Evolutionary conservation across 371 early-diverging fungal species (phyloP).

Genomic region (Chytridium lagenaria): DNA sequence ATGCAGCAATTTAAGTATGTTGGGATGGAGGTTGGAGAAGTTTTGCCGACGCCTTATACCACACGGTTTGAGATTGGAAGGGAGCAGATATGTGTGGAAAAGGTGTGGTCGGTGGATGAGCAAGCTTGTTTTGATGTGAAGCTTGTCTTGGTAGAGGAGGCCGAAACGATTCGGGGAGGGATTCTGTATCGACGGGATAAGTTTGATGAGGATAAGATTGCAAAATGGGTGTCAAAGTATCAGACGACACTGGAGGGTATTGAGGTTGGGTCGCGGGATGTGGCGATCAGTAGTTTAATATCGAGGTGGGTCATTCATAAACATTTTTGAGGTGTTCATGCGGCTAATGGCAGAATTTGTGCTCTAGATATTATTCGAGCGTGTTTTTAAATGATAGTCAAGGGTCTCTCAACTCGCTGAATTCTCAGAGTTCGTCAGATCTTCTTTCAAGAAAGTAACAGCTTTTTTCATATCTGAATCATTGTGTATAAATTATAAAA

Average conservation of each 20-base stretch:
- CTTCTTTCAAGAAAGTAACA: too few relatives aligned
- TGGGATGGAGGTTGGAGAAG: conserved; percentile 37
- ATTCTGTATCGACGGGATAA: conserved; percentile 44
- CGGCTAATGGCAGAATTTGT: too few relatives aligned
- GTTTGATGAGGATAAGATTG: conserved; percentile 48
- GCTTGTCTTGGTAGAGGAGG: conserved; percentile 47
- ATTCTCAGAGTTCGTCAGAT: too few relatives aligned
- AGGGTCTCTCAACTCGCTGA: too few relatives aligned
- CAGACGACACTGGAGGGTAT: conserved; percentile 49
- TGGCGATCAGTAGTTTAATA: conserved; percentile 50
- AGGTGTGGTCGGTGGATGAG: conserved; percentile 46
- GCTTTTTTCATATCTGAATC: too few relatives aligned
- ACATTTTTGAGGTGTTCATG: not conserved
- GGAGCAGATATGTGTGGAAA: conserved; percentile 21
- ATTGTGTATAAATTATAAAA: too few relatives aligned
- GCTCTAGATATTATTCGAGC: conserved; percentile 30
- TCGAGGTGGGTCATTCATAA: conserved; percentile 41
- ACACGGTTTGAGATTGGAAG: not conserved
- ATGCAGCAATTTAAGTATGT: conserved; percentile 32
- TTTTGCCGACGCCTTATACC: conserved; percentile 26
- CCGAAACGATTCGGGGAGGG: conserved; percentile 34
- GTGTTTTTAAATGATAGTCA: conserved; percentile 33
- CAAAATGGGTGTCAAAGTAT: conserved; percentile 54
- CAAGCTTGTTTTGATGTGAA: conserved; percentile 42
- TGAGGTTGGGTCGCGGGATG: conserved; percentile 45